Percentiles rank a stretch among this genome's conserved stretches.
Conservation (phyloP, 192 early-diverging fungal genomes). For the Umbelopsis isabellina region DNA sequence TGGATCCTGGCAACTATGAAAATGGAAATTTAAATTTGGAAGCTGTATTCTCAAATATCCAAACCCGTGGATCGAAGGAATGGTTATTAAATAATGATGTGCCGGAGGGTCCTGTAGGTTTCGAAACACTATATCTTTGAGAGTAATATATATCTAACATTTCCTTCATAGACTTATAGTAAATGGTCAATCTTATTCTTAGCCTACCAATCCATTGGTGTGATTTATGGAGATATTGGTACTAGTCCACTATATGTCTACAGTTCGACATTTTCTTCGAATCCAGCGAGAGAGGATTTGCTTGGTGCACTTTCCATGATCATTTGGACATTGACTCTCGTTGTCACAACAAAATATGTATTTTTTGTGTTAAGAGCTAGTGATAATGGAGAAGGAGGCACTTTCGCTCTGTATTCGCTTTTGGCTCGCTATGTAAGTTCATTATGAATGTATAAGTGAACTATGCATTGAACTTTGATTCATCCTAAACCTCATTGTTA, state of each 20-base stretch:
- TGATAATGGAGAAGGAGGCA: constrained; percentile 64
- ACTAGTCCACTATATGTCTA: constrained; percentile 58
- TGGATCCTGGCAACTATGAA: neutral
- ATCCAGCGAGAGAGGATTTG: constrained; percentile 19
- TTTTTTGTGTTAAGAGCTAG: constrained; percentile 54
- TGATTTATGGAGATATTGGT: constrained; percentile 57
- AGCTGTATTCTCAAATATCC: constrained; percentile 4
- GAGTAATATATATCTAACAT: neutral
- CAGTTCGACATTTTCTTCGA: constrained; percentile 42
- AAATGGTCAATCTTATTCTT: constrained; percentile 10
- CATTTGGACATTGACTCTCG: constrained; percentile 53
- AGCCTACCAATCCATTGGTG: constrained; percentile 27
- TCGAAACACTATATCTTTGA: neutral
- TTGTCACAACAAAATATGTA: constrained; percentile 49
- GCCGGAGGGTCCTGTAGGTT: neutral
- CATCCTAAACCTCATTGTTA: no score
- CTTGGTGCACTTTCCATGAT: constrained; percentile 52
- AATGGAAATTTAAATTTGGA: neutral
- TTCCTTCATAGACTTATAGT: neutral
- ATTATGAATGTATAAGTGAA: neutral
- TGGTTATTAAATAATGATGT: constrained; percentile 10
- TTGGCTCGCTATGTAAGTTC: constrained; percentile 32
- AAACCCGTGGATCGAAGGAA: constrained; percentile 11
- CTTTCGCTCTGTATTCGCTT: constrained; percentile 56
- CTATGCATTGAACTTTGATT: no score